Conservation (phyloP, 345 rosid genomes). For the Arabidopsis suecica region DNA sequence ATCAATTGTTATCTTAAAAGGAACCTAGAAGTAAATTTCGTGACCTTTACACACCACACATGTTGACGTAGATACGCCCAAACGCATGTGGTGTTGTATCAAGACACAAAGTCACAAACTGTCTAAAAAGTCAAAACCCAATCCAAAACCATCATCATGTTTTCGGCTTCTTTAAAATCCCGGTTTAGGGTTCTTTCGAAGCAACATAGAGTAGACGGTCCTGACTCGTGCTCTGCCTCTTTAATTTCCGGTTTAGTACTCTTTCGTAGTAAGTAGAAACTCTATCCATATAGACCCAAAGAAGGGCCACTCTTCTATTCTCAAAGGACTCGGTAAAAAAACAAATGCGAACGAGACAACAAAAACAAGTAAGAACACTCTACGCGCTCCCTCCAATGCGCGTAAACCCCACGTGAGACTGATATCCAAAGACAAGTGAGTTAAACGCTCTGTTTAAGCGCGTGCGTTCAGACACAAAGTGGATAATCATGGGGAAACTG, state of each 20-base stretch:
- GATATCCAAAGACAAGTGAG: neutral
- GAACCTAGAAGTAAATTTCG: too few relatives aligned
- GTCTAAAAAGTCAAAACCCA: neutral
- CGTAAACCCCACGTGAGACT: neutral
- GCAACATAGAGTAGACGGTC: neutral
- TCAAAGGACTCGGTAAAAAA: neutral
- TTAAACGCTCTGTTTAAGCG: neutral
- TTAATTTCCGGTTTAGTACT: neutral
- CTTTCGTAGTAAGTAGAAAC: neutral
- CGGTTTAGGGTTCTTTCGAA: neutral
- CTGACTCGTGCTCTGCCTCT: neutral
- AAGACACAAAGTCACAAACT: neutral
- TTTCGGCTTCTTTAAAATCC: neutral
- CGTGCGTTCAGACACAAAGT: slow-evolving; percentile 21
- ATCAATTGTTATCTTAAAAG: too few relatives aligned
- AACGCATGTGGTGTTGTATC: neutral
- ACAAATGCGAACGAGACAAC: neutral
- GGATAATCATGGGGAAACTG: slow-evolving; percentile 34
- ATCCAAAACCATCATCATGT: neutral
- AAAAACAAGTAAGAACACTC: neutral
- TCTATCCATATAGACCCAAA: neutral
- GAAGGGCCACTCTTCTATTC: neutral
- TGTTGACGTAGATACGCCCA: neutral
- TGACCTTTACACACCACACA: neutral
- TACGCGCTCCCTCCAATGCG: neutral